phyloP scores from a whole-genome alignment of 352 stramenopile species.

The Phytophthora melonis region DNA sequence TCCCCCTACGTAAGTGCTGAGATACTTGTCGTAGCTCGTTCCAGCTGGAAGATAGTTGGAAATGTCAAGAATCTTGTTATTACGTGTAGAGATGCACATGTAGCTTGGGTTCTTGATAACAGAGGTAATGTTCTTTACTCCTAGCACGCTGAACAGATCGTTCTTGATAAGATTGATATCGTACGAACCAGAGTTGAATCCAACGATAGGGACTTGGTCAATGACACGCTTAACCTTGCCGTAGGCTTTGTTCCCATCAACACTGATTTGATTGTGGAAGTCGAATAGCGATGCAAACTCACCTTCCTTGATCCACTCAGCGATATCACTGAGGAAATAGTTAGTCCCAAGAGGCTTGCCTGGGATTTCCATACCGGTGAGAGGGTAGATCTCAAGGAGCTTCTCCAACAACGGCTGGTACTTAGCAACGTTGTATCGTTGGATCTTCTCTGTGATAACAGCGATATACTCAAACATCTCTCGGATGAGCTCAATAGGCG shows the following conservation, averaged over 20 bases:
- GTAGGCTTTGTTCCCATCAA: constrained; percentile 4
- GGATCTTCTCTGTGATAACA: neutral
- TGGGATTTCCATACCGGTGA: constrained; percentile 10
- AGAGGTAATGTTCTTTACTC: constrained; percentile 18
- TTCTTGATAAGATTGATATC: constrained; percentile 48
- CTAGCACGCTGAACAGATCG: constrained; percentile 26
- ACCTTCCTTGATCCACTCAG: constrained; percentile 7
- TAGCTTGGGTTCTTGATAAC: constrained; percentile 43
- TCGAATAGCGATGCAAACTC: constrained; percentile 1
- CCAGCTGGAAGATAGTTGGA: constrained; percentile 25
- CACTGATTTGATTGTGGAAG: neutral
- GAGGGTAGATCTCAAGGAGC: neutral
- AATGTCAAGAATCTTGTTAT: constrained; percentile 45
- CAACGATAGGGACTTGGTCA: constrained; percentile 20
- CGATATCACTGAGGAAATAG: neutral
- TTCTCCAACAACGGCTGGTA: neutral
- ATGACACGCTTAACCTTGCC: neutral
- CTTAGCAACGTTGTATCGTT: constrained; percentile 6
- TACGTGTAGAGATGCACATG: constrained; percentile 41
- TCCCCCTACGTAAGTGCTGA: constrained; percentile 39
- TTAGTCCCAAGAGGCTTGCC: neutral
- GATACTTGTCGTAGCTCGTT: constrained; percentile 4
- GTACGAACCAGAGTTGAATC: constrained; percentile 38
- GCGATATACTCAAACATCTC: constrained; percentile 14
- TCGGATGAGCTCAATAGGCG: neutral